Conservation (phyloP, 2,329 filamentous ascomycete genomes). For the Alternaria arbusti region DNA sequence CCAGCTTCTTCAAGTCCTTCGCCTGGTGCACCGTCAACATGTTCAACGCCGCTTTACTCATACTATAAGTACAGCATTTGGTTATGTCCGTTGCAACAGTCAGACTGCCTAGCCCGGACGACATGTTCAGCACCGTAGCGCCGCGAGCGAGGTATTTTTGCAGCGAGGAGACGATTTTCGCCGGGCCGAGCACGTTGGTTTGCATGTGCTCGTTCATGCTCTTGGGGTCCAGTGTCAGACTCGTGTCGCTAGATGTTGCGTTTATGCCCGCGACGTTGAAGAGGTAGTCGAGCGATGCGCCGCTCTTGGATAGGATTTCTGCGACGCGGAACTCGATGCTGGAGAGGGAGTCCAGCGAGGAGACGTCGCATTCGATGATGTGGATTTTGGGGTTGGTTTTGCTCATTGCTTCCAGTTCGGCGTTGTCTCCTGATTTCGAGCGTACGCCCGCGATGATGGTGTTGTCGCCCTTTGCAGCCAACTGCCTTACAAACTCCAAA, state of each 20-base stretch:
- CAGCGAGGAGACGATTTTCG: constrained; percentile 53
- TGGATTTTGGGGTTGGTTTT: constrained; percentile 37
- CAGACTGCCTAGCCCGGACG: constrained; percentile 43
- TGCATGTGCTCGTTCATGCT: constrained; percentile 51
- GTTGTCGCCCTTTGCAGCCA: constrained; percentile 37
- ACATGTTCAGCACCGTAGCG: constrained; percentile 46
- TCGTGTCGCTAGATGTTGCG: constrained; percentile 44
- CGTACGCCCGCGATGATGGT: constrained; percentile 52
- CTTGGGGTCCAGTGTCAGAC: constrained; percentile 47
- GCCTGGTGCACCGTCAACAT: constrained; percentile 54
- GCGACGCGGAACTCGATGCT: constrained; percentile 46
- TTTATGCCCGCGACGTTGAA: constrained; percentile 55
- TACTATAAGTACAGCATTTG: constrained; percentile 50
- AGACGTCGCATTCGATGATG: constrained; percentile 52
- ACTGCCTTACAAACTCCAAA: constrained; percentile 40
- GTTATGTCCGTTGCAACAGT: constrained; percentile 37
- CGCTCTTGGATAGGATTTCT: constrained; percentile 40
- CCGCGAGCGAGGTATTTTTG: constrained; percentile 35
- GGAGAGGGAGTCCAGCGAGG: constrained; percentile 35
- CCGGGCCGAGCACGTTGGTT: constrained; percentile 57
- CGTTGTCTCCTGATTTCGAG: constrained; percentile 37
- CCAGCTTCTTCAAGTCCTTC: constrained; percentile 40
- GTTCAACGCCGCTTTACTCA: constrained; percentile 54
- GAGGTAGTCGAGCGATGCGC: constrained; percentile 50
- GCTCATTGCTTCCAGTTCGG: constrained; percentile 35